Evolutionary conservation across 2,329 filamentous ascomycete species (phyloP), one percentile per base, ranked within the genome.

Genomic region (Fusarium subglutinans): DNA sequence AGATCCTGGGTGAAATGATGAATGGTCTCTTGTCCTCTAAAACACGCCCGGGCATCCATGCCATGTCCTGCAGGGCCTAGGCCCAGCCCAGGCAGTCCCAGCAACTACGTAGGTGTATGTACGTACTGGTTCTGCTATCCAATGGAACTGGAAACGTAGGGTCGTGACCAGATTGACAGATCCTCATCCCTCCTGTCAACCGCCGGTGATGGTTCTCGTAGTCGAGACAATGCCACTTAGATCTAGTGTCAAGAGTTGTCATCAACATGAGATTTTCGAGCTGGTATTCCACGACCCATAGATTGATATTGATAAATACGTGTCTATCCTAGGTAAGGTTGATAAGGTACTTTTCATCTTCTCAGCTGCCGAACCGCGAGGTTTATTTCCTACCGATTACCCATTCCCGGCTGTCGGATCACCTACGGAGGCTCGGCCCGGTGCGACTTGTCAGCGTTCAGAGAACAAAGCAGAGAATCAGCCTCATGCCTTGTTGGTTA

Each of bases 11-110:
- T 66, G 43, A 64, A 67, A 51, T 30, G 33, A 51, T 58, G 56
- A 63, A 44, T 48, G 38, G 62, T 63, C 38, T 66, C 26, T 43
- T 62, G 55, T 71, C 57, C 66, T 43, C 43, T 41, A 47, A 63
- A 44, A 45, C 30, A 44, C 24, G 30, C 35, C 61, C 53, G 33
- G 33, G 14, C 33, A 66, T 63, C 63, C 65, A 53, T 69, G 37
- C 63, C 65, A 53, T 69, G 37, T 76, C 73, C 71, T 76, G 75
- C 75, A 78, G 73, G 72, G 72, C 68, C 61, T 22, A 69, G 72
- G 69, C 60, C 58, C 11, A 56, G 59, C 60, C 61, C 11, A 53
- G 59, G 51, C 35, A 65, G 60, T 58, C 51, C 69, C 45, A 64
- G 55, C 61, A 72, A 55, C 63, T 55, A 68, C 30, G 37, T 69